A percentile compares a stretch with the other conserved stretches of the same genome.
These are phyloP conservation scores for Chlamydomonas schloesseri DNA, from an alignment of 139 green algal genomes.

Conservation along the genomic window DNA sequence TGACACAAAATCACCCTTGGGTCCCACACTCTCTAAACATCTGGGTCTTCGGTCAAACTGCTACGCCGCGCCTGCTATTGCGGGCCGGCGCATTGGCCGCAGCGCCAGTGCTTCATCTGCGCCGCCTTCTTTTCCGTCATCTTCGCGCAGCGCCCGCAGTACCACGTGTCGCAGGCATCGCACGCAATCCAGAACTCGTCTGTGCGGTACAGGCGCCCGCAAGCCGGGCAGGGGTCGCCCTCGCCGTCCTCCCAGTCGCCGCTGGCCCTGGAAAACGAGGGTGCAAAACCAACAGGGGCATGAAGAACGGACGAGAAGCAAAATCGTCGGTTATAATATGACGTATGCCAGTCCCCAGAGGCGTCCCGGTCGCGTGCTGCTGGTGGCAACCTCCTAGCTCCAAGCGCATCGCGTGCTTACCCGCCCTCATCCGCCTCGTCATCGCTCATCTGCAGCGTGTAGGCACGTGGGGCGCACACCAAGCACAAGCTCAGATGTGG, in stretches of 20 bases:
- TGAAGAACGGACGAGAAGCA: too few relatives aligned
- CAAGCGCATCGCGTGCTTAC: not conserved
- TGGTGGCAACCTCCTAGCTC: too few relatives aligned
- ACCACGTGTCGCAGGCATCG: constrained; percentile 83
- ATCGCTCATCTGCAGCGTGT: not conserved
- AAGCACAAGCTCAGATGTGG: too few relatives aligned
- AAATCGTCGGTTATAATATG: too few relatives aligned
- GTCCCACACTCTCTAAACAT: too few relatives aligned
- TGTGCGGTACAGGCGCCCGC: constrained; percentile 73
- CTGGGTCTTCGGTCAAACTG: too few relatives aligned
- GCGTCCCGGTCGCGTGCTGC: too few relatives aligned
- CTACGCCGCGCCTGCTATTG: not conserved
- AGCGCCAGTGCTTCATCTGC: constrained; percentile 74
- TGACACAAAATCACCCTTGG: too few relatives aligned
- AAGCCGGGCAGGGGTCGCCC: constrained; percentile 82
- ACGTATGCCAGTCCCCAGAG: too few relatives aligned
- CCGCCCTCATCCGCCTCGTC: constrained; percentile 36
- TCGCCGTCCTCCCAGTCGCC: constrained; percentile 76
- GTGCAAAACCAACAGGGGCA: too few relatives aligned
- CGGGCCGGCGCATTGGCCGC: constrained; percentile 17
- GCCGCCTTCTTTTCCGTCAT: constrained; percentile 83
- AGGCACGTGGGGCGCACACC: not conserved
- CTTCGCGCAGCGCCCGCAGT: constrained; percentile 75
- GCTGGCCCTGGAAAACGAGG: constrained; percentile 23
- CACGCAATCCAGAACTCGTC: constrained; percentile 88